A percentile compares a stretch with the other conserved stretches of the same genome.
These are phyloP conservation scores for Tetrahymena elliotti DNA, from an alignment of 73 alveolate species.

Conservation along the genomic window DNA sequence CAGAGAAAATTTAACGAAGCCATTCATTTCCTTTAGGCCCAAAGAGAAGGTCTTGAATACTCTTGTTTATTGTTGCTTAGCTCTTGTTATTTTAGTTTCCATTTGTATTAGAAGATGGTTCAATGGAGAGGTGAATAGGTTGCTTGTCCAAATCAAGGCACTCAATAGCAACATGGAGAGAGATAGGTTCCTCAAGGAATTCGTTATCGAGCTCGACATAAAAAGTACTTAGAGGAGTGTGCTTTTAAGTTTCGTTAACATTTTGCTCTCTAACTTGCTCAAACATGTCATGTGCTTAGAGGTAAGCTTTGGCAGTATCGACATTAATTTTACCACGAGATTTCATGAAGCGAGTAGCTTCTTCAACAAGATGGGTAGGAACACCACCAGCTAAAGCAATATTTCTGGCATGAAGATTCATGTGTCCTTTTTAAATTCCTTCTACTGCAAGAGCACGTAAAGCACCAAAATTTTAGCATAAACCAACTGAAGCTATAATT, in stretches of 20 bases:
- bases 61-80: background rate
- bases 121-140: slow-evolving; percentile 27
- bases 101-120: slow-evolving; percentile 5
- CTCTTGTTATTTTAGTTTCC: background rate
- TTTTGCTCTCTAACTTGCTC: slow-evolving; percentile 30
- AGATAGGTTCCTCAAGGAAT: slow-evolving; percentile 21
- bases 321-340: slow-evolving; percentile 66
- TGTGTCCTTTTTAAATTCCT: slow-evolving; percentile 96
- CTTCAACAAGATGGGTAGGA: slow-evolving; percentile 79
- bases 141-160: slow-evolving; percentile 23
- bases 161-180: slow-evolving; percentile 43
- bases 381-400: slow-evolving; percentile 91
- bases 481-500: slow-evolving; percentile 86
- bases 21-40: slow-evolving; percentile 54
- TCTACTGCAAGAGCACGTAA: slow-evolving; percentile 88
- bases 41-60: slow-evolving; percentile 12
- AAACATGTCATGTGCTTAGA: slow-evolving; percentile 71
- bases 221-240: slow-evolving; percentile 61
- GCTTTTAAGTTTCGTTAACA: slow-evolving; percentile 20
- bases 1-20: slow-evolving; percentile 42
- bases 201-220: slow-evolving; percentile 68
- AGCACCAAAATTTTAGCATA: slow-evolving; percentile 95
- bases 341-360: slow-evolving; percentile 90
- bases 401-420: slow-evolving; percentile 93
- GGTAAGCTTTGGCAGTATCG: slow-evolving; percentile 76